A percentile compares a stretch with the other conserved stretches of the same genome.
These are phyloP conservation scores for Aethionema arabicum DNA, from an alignment of 345 rosid genomes.

Conservation along the genomic window DNA sequence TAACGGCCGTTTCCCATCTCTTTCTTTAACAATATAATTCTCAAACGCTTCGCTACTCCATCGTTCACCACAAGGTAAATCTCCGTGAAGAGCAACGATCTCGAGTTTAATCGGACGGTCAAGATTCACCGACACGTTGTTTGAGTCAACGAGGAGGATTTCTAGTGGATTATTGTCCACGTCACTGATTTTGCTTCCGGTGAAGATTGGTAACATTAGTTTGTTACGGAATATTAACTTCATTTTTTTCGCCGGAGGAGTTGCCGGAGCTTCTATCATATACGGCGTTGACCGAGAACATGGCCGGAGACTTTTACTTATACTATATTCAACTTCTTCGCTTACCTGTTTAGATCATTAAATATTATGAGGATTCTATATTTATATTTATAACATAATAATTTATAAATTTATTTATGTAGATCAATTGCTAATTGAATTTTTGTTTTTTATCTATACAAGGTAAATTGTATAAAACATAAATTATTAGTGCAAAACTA, in stretches of 20 bases:
- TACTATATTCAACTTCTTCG: constrained; percentile 68
- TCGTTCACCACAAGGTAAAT: constrained; percentile 47
- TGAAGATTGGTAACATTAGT: constrained; percentile 44
- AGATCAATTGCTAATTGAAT: neutral
- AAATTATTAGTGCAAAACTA: too few relatives aligned
- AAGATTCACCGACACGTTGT: constrained; percentile 33
- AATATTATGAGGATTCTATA: neutral
- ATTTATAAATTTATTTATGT: too few relatives aligned
- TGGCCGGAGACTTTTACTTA: constrained; percentile 39
- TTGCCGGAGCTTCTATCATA: constrained; percentile 32
- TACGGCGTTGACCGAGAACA: constrained; percentile 36
- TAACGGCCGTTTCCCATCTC: constrained; percentile 83
- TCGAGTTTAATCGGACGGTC: constrained; percentile 62
- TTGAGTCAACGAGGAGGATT: constrained; percentile 45
- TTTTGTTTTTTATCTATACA: too few relatives aligned
- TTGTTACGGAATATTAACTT: constrained; percentile 31
- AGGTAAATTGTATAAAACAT: too few relatives aligned
- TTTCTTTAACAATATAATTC: constrained; percentile 58
- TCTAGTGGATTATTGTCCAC: constrained; percentile 48
- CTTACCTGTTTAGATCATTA: constrained; percentile 49
- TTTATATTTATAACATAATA: too few relatives aligned
- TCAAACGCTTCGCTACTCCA: constrained; percentile 77
- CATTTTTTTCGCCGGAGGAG: constrained; percentile 5
- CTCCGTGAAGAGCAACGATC: constrained; percentile 76
- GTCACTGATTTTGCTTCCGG: constrained; percentile 64